These are phyloP conservation scores for Candida labiduridarum DNA, from an alignment of 1,139 yeast genomes.

Conservation along the genomic window DNA sequence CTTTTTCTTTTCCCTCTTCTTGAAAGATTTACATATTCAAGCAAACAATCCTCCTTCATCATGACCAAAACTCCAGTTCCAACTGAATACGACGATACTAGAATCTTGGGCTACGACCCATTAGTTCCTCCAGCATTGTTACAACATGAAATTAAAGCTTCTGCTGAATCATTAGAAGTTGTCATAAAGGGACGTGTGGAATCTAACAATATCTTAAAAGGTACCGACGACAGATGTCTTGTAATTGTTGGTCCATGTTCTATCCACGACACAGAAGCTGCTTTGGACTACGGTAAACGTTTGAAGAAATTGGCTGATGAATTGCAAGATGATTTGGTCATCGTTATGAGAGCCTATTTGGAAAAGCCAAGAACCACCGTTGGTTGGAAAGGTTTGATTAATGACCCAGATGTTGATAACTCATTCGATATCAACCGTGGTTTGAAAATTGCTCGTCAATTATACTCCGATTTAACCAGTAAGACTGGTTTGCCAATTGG, in stretches of 20 bases:
- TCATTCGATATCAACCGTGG: constrained; percentile 96
- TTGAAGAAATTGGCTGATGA: constrained; percentile 62
- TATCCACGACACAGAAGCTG: constrained; percentile 91
- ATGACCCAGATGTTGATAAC: constrained; percentile 95
- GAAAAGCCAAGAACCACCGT: constrained; percentile 99
- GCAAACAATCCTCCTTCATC: not conserved
- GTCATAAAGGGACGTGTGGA: constrained; percentile 78
- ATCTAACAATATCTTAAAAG: constrained; percentile 69
- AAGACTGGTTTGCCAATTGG: constrained; percentile 78
- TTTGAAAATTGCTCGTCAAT: constrained; percentile 80
- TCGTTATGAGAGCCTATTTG: constrained; percentile 96
- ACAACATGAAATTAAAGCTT: constrained; percentile 84
- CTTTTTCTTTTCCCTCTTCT: not conserved
- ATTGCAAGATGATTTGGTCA: constrained; percentile 72
- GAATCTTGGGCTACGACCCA: constrained; percentile 93
- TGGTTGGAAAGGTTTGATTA: constrained; percentile 98
- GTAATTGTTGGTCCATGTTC: constrained; percentile 97
- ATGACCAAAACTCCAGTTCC: constrained; percentile 58
- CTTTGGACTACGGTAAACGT: constrained; percentile 79
- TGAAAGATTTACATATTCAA: not conserved
- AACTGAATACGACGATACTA: constrained; percentile 82
- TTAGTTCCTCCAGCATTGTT: constrained; percentile 91
- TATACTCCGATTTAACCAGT: constrained; percentile 76
- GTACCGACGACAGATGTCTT: constrained; percentile 77
- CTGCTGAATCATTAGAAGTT: constrained; percentile 57